phyloP scores from a whole-genome alignment of 2,329 filamentous ascomycete species.

The Botrytis fragariae region DNA sequence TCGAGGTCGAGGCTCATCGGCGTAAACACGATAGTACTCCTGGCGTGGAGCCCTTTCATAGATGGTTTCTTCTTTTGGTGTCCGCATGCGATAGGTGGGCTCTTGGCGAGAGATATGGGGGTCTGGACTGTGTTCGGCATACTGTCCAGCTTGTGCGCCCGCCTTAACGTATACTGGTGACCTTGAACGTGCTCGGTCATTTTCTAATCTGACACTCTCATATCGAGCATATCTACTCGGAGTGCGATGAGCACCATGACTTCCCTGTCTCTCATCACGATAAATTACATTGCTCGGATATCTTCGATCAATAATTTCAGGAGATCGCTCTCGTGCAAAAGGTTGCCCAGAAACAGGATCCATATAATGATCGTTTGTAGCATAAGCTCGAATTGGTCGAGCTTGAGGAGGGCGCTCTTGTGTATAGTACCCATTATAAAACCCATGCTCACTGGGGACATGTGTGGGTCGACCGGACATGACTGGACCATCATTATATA shows the following conservation, averaged over 20 bases:
- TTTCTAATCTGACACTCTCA: slow-evolving; percentile 38
- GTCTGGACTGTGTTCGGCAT: slow-evolving; percentile 38
- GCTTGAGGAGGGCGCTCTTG: slow-evolving; percentile 27
- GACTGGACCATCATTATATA: slow-evolving; percentile 24
- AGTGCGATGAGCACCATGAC: slow-evolving; percentile 32
- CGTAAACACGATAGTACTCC: slow-evolving; percentile 40
- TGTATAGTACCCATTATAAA: slow-evolving; percentile 25
- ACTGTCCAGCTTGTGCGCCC: slow-evolving; percentile 32
- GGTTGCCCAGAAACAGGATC: slow-evolving; percentile 24
- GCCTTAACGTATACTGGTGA: slow-evolving; percentile 40
- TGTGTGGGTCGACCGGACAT: slow-evolving; percentile 21
- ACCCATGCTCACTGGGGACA: slow-evolving; percentile 20
- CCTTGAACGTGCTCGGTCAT: slow-evolving; percentile 38
- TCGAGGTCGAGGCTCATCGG: slow-evolving; percentile 37
- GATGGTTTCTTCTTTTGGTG: slow-evolving; percentile 33
- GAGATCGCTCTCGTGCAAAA: slow-evolving; percentile 33
- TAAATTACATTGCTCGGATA: slow-evolving; percentile 39
- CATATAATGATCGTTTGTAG: slow-evolving; percentile 33
- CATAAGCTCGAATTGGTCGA: slow-evolving; percentile 28
- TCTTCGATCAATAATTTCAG: slow-evolving; percentile 38
- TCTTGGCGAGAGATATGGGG: slow-evolving; percentile 32
- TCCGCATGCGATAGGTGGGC: slow-evolving; percentile 37
- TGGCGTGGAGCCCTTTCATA: slow-evolving; percentile 38
- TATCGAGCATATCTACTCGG: slow-evolving; percentile 39
- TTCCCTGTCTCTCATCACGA: slow-evolving; percentile 37